Evolutionary conservation across 148 eudicot genomes (phyloP).

Genomic region (Camellia granthamiana): DNA sequence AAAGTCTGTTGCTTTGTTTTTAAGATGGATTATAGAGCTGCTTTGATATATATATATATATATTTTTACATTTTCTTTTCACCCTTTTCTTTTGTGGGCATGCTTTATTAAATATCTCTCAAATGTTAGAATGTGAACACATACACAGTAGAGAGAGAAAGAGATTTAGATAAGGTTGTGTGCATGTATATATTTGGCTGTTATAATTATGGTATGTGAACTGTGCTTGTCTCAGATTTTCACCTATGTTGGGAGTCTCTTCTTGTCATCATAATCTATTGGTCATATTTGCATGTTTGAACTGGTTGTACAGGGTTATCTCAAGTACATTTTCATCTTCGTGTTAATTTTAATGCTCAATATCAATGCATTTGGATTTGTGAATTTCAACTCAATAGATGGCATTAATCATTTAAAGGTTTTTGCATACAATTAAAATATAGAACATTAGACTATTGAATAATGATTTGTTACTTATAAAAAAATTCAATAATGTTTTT

Average conservation of each 20-base stretch:
- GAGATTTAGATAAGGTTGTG: background rate
- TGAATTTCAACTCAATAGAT: background rate
- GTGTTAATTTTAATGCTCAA: background rate
- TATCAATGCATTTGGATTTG: background rate
- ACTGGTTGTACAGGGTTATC: background rate
- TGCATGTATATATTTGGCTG: background rate
- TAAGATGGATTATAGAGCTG: background rate
- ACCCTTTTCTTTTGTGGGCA: background rate
- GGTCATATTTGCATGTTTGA: background rate
- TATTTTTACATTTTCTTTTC: background rate
- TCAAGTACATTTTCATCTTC: background rate
- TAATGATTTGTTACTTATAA: background rate
- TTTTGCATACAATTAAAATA: background rate
- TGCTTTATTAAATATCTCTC: background rate
- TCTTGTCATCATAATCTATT: background rate
- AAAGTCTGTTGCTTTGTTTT: background rate
- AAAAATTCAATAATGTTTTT: background rate
- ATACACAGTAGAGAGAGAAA: background rate
- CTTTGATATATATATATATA: background rate
- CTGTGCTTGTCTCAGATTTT: background rate
- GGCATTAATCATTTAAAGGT: background rate
- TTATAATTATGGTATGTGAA: background rate
- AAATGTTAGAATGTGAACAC: background rate
- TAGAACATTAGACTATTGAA: background rate
- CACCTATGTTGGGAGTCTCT: background rate